Evolutionary conservation across 306 rosid species (phyloP).

Genomic region (Mimosa pudica): DNA sequence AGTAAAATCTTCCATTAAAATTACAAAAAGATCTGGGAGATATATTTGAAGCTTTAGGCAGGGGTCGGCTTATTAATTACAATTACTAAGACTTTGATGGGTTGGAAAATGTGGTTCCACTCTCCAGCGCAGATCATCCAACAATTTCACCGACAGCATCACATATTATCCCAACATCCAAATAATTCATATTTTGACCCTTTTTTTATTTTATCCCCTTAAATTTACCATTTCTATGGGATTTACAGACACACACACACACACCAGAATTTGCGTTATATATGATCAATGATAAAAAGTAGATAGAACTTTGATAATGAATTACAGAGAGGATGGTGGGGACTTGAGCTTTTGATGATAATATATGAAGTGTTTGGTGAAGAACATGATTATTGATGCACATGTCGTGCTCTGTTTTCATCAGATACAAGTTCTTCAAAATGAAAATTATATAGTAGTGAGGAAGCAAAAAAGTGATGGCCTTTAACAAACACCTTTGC

Average conservation of each 20-base stretch:
- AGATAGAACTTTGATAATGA: background rate
- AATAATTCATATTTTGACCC: background rate
- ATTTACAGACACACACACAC: too few relatives aligned
- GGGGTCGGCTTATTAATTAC: background rate
- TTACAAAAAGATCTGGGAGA: background rate
- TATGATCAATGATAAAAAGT: background rate
- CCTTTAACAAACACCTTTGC: constrained; percentile 15
- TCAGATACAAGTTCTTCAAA: background rate
- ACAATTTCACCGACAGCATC: background rate
- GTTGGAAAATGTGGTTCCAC: background rate
- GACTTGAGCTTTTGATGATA: constrained; percentile 10
- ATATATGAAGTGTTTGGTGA: constrained; percentile 5
- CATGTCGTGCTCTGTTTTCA: constrained; percentile 16
- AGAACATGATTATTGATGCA: constrained; percentile 38
- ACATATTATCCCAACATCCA: background rate
- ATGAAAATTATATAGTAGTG: background rate
- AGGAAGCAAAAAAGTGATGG: background rate
- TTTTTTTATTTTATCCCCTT: background rate
- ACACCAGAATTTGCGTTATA: background rate
- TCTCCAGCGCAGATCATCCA: background rate
- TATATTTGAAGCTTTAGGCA: background rate
- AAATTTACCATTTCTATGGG: background rate
- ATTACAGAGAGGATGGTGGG: constrained; percentile 29
- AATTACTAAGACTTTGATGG: background rate
- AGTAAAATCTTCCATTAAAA: background rate